Evolutionary conservation across 1,284 basidiomycete genomes (phyloP).

Genomic region (Psilocybe mexicana): DNA sequence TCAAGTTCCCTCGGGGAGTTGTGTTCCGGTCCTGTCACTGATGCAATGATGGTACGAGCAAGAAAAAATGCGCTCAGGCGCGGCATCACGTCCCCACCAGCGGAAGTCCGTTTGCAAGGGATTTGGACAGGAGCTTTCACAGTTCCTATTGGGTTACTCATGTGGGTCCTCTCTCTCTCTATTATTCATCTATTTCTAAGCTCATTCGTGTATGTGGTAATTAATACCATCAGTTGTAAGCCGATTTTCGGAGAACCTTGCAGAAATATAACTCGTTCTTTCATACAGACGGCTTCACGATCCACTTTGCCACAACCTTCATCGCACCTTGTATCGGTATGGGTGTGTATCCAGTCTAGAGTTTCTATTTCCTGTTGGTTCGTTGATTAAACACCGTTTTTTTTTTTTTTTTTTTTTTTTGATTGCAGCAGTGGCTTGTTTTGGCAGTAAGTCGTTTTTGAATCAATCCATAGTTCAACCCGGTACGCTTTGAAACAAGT

Average conservation of each 20-base stretch:
- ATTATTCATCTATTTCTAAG: neutral
- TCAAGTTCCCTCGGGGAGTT: constrained; percentile 33
- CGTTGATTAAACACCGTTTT: neutral
- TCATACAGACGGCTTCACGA: constrained; percentile 31
- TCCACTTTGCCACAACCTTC: constrained; percentile 33
- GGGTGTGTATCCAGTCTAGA: constrained; percentile 23
- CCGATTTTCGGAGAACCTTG: neutral
- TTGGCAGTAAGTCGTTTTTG: constrained; percentile 29
- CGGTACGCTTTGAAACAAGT: too few relatives aligned
- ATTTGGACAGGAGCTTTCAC: constrained; percentile 37
- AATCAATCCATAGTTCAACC: neutral
- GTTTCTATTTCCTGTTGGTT: too few relatives aligned
- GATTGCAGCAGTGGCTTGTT: constrained; percentile 33
- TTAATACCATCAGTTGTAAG: neutral
- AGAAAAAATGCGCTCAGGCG: constrained; percentile 26
- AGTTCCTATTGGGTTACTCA: constrained; percentile 34
- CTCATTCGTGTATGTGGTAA: neutral
- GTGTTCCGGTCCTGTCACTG: constrained; percentile 35
- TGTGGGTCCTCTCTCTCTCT: constrained; percentile 24
- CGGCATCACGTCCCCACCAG: constrained; percentile 25
- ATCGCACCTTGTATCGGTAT: constrained; percentile 39
- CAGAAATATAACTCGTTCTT: neutral
- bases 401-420: neutral
- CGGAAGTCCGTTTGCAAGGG: constrained; percentile 34
- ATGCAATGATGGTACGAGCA: constrained; percentile 35